Evolutionary conservation across 108 stramenopile genomes (phyloP).

Genomic region (Seminavis robusta): DNA sequence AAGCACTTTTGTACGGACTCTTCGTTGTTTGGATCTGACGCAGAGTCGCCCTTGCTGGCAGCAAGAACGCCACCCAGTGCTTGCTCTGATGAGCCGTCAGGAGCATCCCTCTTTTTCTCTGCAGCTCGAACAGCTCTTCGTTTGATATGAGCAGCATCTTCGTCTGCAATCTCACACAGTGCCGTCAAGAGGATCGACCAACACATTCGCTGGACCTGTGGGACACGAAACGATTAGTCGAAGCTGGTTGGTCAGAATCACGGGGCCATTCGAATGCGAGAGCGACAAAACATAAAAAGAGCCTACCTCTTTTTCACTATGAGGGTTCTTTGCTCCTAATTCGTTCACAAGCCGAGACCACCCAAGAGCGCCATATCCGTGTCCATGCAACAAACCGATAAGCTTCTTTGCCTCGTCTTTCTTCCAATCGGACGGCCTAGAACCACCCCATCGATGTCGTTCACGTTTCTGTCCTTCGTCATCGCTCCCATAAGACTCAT

Average conservation of each 20-base stretch:
- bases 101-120: conserved; percentile 27
- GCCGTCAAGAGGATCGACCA: conserved; percentile 59
- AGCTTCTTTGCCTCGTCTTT: conserved; percentile 50
- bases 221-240: no score
- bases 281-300: neutral
- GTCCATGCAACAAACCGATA: conserved; percentile 33
- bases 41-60: conserved; percentile 8
- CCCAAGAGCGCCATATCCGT: conserved; percentile 60
- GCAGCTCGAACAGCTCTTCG: conserved; percentile 32
- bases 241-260: no score
- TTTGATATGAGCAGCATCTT: conserved; percentile 27
- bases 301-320: conserved; percentile 14
- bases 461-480: conserved; percentile 52
- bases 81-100: neutral
- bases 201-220: conserved; percentile 64
- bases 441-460: conserved; percentile 51
- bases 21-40: neutral
- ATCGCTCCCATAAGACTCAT: conserved; percentile 25
- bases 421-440: conserved; percentile 31
- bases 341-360: conserved; percentile 37
- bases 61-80: conserved; percentile 30
- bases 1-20: conserved; percentile 8
- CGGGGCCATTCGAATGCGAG: no score
- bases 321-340: conserved; percentile 8
- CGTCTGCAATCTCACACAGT: conserved; percentile 58